These are phyloP conservation scores for Lecanicillium sp. DNA, from an alignment of 2,329 filamentous ascomycete genomes.

Conservation along the genomic window DNA sequence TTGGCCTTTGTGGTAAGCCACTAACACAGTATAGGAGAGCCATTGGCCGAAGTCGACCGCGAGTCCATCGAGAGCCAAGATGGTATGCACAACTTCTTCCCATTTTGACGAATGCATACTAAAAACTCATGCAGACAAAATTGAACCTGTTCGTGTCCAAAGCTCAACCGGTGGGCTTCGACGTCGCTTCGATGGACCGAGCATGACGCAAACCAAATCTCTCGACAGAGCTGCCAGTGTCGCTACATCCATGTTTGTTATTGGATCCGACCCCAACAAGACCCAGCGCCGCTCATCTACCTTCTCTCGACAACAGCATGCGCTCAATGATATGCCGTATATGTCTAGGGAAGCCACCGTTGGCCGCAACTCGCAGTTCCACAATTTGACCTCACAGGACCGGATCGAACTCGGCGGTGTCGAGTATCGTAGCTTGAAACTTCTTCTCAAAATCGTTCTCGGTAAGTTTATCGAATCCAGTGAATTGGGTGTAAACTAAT, in stretches of 20 bases:
- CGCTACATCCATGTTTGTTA: slow-evolving; percentile 31
- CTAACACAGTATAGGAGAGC: slow-evolving; percentile 15
- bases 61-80: slow-evolving; percentile 14
- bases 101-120: not conserved
- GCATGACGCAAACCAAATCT: slow-evolving; percentile 22
- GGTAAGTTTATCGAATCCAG: slow-evolving; percentile 19
- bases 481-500: not conserved
- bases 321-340: slow-evolving; percentile 22
- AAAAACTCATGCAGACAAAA: not conserved
- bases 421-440: slow-evolving; percentile 40
- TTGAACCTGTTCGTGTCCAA: slow-evolving; percentile 3
- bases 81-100: slow-evolving; percentile 5
- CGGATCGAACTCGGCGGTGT: slow-evolving; percentile 40
- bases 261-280: slow-evolving; percentile 18
- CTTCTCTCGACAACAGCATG: slow-evolving; percentile 7
- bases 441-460: slow-evolving; percentile 37
- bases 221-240: slow-evolving; percentile 24
- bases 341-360: slow-evolving; percentile 34
- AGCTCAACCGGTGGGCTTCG: slow-evolving; percentile 10
- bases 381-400: slow-evolving; percentile 30
- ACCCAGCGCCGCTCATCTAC: slow-evolving; percentile 8
- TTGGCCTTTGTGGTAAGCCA: not conserved
- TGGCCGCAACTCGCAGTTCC: slow-evolving; percentile 37
- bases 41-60: slow-evolving; percentile 17
- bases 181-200: slow-evolving; percentile 14